Base-by-base conservation (phyloP, 2,329 filamentous ascomycete species). In the Moelleriella libera region DNA sequence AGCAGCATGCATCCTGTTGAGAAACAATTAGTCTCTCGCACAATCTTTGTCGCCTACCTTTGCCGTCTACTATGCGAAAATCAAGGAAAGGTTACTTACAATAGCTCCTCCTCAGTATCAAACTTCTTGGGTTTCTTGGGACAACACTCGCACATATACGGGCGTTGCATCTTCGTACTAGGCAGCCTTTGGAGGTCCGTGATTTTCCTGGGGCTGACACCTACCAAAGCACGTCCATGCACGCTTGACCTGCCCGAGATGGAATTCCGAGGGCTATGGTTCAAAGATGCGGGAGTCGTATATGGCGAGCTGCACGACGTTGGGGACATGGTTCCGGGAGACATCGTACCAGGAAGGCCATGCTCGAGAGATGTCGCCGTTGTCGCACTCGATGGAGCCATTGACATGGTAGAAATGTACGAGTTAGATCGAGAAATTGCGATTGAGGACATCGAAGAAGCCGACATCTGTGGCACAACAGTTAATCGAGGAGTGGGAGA, bases 41-140 rank as follows among this genome's bases (percentile, higher is more conserved):
- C 8, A 39, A 3, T 39, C 34, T 39, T 12, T 8, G 8, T 12
- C 8, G 21, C 21, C 21, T 21, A 3, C 21, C 21, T 21, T 21
- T 21, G 21, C 21, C 21, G 21, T 21, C 21, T 21, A 21, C 21
- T 21, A 21, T 21, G 21, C 2, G 21, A 21, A 21, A 21, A 21
- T 21, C 21, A 21, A 21, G 21, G 21, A 21, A 21, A 21, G 21
- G 5, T 14, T 8, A 48, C 81, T 67, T 78, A 95, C 89, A 80
- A 80, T 48, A 97, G 70, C 54, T 95, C 87, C 53, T 90, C 84
- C 52, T 80, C 74, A 5, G 80, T 86, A 55, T 94, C 87, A 58
- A 96, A 96, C 60, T 94, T 94, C 66, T 94, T 95, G 1, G 89
- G 89, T 66, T 96, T 96, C 66, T 96, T 96, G 0, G 88, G 89